A percentile compares a stretch with the other conserved stretches of the same genome.
Conservation (phyloP, 2,329 filamentous ascomycete genomes). For the Remersonia thermophila region DNA sequence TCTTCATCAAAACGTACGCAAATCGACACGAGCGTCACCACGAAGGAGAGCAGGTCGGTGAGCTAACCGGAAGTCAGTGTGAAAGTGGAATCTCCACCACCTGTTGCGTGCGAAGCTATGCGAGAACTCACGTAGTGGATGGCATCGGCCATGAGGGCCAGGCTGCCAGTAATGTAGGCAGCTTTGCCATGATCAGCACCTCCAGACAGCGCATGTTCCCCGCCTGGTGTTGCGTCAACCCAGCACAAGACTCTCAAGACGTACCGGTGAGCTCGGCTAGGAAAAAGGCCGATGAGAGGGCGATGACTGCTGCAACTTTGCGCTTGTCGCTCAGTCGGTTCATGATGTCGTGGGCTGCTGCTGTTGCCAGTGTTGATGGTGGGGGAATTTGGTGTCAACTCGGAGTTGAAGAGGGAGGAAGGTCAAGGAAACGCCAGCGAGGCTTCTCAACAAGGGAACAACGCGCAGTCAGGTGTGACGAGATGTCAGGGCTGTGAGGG, state of each 20-base stretch:
- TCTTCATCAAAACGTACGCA: conserved; percentile 31
- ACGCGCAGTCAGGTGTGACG: not conserved
- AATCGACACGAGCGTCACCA: conserved; percentile 52
- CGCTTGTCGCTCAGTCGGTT: conserved; percentile 29
- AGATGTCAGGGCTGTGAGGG: too few relatives aligned
- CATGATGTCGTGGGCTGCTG: conserved; percentile 26
- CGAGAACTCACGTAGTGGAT: conserved; percentile 55
- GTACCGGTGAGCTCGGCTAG: conserved; percentile 12
- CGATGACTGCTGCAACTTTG: conserved; percentile 35
- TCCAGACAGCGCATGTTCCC: too few relatives aligned
- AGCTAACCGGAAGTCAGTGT: conserved; percentile 31
- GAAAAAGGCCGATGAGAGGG: conserved; percentile 39
- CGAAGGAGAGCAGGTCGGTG: conserved; percentile 58
- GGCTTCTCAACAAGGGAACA: not conserved
- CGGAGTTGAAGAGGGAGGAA: too few relatives aligned
- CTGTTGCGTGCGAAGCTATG: not conserved
- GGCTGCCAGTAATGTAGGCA: conserved; percentile 57
- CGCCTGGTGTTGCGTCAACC: too few relatives aligned
- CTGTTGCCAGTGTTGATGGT: not conserved
- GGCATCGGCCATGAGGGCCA: conserved; percentile 64
- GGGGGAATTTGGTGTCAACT: not conserved
- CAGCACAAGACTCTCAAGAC: too few relatives aligned
- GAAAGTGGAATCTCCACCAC: not conserved
- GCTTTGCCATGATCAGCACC: conserved; percentile 30
- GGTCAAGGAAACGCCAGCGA: too few relatives aligned